phyloP scores from a whole-genome alignment of 768 basidiomycete genomes.

The Royoungia palumana region DNA sequence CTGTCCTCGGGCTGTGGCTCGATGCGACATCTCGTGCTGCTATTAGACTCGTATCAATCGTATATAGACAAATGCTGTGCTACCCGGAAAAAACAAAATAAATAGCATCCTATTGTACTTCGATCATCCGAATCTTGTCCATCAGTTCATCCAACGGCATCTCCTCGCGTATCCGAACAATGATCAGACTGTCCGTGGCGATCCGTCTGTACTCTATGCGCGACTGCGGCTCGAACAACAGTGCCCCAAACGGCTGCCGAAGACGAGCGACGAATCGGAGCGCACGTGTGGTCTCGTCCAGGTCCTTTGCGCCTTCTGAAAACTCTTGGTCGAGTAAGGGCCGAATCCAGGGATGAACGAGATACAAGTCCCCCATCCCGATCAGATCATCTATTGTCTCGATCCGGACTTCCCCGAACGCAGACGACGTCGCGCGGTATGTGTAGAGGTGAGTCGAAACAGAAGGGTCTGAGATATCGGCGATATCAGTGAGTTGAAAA shows the following conservation, averaged over 20 bases:
- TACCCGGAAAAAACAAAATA: too few species aligned
- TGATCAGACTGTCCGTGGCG: background rate
- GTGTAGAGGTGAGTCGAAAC: background rate
- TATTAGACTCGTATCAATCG: too few species aligned
- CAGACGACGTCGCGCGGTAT: background rate
- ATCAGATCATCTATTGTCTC: background rate
- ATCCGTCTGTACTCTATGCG: background rate
- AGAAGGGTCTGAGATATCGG: background rate
- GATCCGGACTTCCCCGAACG: background rate
- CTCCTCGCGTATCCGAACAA: background rate
- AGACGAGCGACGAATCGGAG: constrained; percentile 2
- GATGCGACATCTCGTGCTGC: too few species aligned
- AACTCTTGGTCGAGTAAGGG: constrained; percentile 1
- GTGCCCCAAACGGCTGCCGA: background rate
- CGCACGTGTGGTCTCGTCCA: background rate
- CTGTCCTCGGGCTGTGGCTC: too few species aligned
- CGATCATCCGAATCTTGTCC: too few species aligned
- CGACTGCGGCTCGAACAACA: background rate
- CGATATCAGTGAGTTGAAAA: background rate
- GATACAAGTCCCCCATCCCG: background rate
- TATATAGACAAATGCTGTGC: too few species aligned
- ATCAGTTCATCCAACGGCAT: background rate
- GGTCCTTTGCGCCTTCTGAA: too few species aligned
- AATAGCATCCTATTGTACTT: too few species aligned
- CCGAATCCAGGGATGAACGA: background rate